Evolutionary conservation across 2,329 filamentous ascomycete species (phyloP), one percentile per base, ranked within the genome.

Genomic region (Pseudocercospora cruenta): DNA sequence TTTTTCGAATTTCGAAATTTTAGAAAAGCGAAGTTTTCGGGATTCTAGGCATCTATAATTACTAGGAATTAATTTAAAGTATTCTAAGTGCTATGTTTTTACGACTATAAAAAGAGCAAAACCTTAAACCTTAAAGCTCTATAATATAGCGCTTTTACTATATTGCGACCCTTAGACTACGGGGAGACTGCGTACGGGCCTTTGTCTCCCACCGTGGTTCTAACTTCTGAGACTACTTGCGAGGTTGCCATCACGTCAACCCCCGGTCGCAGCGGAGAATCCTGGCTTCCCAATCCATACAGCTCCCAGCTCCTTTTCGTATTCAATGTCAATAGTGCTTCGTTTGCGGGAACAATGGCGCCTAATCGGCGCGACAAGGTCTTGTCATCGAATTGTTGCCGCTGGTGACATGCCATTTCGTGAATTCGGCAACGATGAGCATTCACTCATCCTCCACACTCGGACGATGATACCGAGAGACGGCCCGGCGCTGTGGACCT

Each of bases 281-380:
- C 51, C 24, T 55, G 10, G 51, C 51, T 55, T 24, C 51, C 51
- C 24, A 54, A 54, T 54, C 51, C 51, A 53, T 53, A 9, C 22
- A 26, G 51, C 51, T 31, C 51, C 51, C 21, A 12, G 24, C 22
- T 26, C 24, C 26, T 26, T 31, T 55, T 55, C 51, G 24, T 55
- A 55, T 55, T 55, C 51, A n/a, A 28, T 31, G 22, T 31, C 51
- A 28, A 31, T 55, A 55, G 51, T 55, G 22, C 51, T 55, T 31
- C 51, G 24, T 28, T 14, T 26, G 51, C 51, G 51, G 24, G 21
- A 16, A 54, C 16, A 28, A 28, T 39, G 16, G 51, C 10, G 16
- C 21, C 22, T 28, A 28, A 21, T 12, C 24, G 51, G 51, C 51
- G 51, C 24, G 24, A 26, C 51, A n/a, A 28, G 7, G 51, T 54